Percentiles rank a stretch among this genome's conserved stretches.
Conservation (phyloP, 306 rosid species). For the Rosa chinensis region DNA sequence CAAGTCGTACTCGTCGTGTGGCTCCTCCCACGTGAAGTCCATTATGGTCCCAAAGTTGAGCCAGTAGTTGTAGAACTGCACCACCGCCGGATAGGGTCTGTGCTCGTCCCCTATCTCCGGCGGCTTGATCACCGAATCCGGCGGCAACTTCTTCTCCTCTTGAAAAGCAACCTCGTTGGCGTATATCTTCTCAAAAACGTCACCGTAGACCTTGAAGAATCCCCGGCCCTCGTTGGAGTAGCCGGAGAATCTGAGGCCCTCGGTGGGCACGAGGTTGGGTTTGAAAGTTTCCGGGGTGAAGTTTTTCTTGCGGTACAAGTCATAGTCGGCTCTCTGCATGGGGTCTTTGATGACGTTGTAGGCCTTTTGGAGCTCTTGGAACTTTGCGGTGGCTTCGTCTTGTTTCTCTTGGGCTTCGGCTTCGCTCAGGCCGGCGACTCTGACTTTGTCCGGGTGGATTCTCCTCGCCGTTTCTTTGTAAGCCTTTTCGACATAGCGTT, state of each 20-base stretch:
- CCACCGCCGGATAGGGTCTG: not conserved
- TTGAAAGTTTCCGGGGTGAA: not conserved
- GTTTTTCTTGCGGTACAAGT: not conserved
- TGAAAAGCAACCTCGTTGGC: not conserved
- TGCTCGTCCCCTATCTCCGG: not conserved
- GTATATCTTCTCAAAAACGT: not conserved
- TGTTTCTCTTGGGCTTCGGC: not conserved
- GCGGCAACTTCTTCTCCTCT: not conserved
- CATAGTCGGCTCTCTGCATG: not conserved
- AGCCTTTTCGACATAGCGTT: not conserved
- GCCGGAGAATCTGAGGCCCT: not conserved
- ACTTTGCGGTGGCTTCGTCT: not conserved
- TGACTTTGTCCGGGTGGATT: not conserved
- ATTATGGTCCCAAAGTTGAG: not conserved
- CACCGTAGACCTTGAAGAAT: not conserved
- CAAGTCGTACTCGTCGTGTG: not conserved
- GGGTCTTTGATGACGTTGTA: not conserved
- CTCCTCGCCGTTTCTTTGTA: not conserved
- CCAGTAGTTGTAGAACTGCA: not conserved
- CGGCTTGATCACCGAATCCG: not conserved
- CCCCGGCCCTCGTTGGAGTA: not conserved
- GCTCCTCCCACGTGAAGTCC: not conserved
- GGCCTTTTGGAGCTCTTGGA: not conserved
- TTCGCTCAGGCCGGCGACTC: not conserved
- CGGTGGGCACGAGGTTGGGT: not conserved